These are phyloP conservation scores for Russula earlei DNA, from an alignment of 768 basidiomycete species.

Conservation along the genomic window DNA sequence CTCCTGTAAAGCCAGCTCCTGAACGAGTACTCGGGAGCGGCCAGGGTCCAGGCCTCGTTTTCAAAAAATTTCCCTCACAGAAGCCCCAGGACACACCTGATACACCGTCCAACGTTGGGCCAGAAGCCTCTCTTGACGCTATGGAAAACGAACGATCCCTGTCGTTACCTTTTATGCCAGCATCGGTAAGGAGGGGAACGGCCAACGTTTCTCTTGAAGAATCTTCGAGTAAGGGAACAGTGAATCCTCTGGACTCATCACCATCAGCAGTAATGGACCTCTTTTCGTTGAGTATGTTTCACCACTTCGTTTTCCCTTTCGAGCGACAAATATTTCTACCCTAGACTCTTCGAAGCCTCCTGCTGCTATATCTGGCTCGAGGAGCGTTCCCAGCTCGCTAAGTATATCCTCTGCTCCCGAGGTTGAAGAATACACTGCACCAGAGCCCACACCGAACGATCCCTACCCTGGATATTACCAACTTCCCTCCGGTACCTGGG, in stretches of 20 bases:
- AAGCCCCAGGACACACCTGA: neutral
- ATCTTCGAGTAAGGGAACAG: constrained; percentile 9
- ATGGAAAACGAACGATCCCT: constrained; percentile 15
- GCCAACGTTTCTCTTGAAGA: constrained; percentile 36
- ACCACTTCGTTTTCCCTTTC: neutral
- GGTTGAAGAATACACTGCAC: constrained; percentile 58
- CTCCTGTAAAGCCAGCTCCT: constrained; percentile 32
- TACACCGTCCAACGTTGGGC: neutral
- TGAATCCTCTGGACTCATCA: constrained; percentile 8
- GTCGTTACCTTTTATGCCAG: constrained; percentile 47
- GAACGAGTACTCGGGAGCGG: constrained; percentile 60
- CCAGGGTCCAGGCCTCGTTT: constrained; percentile 50
- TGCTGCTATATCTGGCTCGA: constrained; percentile 16
- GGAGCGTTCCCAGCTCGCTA: constrained; percentile 18
- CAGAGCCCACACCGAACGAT: constrained; percentile 65
- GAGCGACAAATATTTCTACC: neutral
- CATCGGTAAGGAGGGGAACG: constrained; percentile 49
- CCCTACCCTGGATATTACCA: constrained; percentile 84
- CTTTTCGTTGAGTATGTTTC: constrained; percentile 52
- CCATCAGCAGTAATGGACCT: constrained; percentile 43
- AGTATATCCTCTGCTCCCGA: constrained; percentile 56
- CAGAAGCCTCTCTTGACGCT: neutral
- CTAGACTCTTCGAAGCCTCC: constrained; percentile 16
- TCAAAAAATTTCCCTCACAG: constrained; percentile 30
- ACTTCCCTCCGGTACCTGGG: constrained; percentile 73